These are phyloP conservation scores for Neofusicoccum laricinum DNA, from an alignment of 2,329 filamentous ascomycete species.

Conservation along the genomic window DNA sequence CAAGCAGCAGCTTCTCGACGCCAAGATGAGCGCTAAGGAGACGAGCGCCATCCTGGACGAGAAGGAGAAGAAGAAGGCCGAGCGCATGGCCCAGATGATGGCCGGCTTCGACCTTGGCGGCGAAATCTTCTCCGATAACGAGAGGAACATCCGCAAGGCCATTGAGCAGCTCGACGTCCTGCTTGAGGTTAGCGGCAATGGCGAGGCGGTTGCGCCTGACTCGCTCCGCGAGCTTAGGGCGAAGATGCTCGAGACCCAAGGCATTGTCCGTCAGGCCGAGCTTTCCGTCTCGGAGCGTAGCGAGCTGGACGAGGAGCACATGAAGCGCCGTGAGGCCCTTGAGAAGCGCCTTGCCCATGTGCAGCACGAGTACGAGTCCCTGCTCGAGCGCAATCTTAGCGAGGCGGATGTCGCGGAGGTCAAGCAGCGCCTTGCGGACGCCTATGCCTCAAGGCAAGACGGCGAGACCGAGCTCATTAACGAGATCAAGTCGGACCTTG, in stretches of 20 bases:
- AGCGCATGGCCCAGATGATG: conserved; percentile 99
- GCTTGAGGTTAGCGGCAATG: conserved; percentile 70
- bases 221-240: conserved; percentile 74
- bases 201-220: conserved; percentile 77
- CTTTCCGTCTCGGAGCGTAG: conserved; percentile 72
- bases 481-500: conserved; percentile 72
- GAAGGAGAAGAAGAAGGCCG: conserved; percentile 97
- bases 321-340: conserved; percentile 68
- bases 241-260: conserved; percentile 83
- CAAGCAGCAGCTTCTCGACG: conserved; percentile 92
- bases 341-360: conserved; percentile 71
- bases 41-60: conserved; percentile 86
- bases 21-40: conserved; percentile 95
- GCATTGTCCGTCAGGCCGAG: conserved; percentile 89
- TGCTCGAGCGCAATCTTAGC: conserved; percentile 74
- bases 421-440: conserved; percentile 73
- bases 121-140: conserved; percentile 91
- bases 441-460: conserved; percentile 72
- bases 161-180: conserved; percentile 81
- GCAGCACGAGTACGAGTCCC: conserved; percentile 79
- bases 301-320: conserved; percentile 60
- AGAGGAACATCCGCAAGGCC: conserved; percentile 76
- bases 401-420: conserved; percentile 80
- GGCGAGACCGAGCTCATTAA: conserved; percentile 70
- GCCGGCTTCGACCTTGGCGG: conserved; percentile 92